Evolutionary conservation across 2,329 filamentous ascomycete species (phyloP), one percentile per base, ranked within the genome.

Genomic region (Catunica adiposa): DNA sequence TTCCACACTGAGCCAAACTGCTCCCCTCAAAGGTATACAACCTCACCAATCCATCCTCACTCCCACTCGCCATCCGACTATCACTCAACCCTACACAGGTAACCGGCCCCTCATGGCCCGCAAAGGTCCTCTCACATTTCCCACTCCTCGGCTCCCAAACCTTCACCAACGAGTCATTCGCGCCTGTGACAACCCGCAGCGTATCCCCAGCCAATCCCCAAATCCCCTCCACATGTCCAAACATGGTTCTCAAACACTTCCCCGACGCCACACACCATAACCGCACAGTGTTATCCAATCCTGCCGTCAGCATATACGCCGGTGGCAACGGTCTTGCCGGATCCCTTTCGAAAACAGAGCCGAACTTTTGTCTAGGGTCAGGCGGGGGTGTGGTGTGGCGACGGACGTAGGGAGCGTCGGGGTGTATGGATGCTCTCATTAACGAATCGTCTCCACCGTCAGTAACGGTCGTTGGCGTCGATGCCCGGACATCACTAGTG

Each of bases 151-250:
- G 86, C 69, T 97, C 90, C 92, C 92, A 98, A 31, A 78, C 67
- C 71, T 97, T 97, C 63, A 95, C 86, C 80, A 90, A 94, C 44
- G 87, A 83, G 68, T 98, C 92, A 67, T 97, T 89, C 9, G 87
- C 86, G 0, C 89, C 90, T 17, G 84, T 88, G 14, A 97, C 88
- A 15, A 95, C 80, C 9, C 92, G 81, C 20, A 97, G 72, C 1
- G 85, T 89, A 68, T 97, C 90, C 2, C 86, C 90, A 0, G 86
- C 87, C 2, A 98, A 75, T 4, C 86, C 85, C 92, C 92, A 98
- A 20, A 98, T 84, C 31, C 92, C 92, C 67, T 98, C 92, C 22
- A 98, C 79, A 64, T 98, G 92, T 0, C 92, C 92, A 66, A 97
- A 98, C 73, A 96, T 94, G 31, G 88, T 94, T 59, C 88, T 85